phyloP scores from a whole-genome alignment of 2,329 filamentous ascomycete genomes.

The Bipolaris victoriae region DNA sequence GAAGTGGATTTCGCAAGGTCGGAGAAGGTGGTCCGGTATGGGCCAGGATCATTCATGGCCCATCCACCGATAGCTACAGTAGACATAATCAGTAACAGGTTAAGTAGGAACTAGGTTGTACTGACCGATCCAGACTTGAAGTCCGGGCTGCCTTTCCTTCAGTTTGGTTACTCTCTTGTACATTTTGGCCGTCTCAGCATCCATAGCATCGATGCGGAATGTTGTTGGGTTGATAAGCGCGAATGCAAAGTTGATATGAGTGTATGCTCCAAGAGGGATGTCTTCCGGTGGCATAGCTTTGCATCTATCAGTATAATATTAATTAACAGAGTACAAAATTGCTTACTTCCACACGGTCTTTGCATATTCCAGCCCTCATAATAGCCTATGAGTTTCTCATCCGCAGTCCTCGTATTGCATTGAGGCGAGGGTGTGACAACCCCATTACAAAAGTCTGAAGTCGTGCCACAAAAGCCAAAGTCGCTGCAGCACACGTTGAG shows the following conservation, averaged over 20 bases:
- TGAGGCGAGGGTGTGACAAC: not conserved
- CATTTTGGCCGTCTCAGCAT: not conserved
- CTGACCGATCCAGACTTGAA: conserved; percentile 43
- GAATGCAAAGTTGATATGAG: conserved; percentile 21
- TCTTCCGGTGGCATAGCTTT: conserved; percentile 5
- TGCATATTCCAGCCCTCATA: conserved; percentile 17
- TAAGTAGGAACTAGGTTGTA: too few species aligned
- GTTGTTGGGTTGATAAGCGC: conserved; percentile 14
- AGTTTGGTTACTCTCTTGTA: conserved; percentile 20
- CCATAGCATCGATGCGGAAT: conserved; percentile 8
- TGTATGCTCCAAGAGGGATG: conserved; percentile 2
- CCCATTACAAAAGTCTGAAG: conserved; percentile 1
- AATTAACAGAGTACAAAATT: not conserved
- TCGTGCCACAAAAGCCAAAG: conserved; percentile 6
- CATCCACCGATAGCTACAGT: conserved; percentile 47
- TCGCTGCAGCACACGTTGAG: conserved; percentile 6
- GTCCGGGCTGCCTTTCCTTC: conserved; percentile 36
- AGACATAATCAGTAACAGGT: too few species aligned
- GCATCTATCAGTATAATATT: too few species aligned
- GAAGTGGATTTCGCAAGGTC: conserved; percentile 17
- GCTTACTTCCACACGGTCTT: conserved; percentile 2
- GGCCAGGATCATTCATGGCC: conserved; percentile 49
- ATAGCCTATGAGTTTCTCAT: conserved; percentile 12
- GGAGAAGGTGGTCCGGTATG: conserved; percentile 32
- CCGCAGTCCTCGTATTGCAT: not conserved